phyloP scores from a whole-genome alignment of 2,329 filamentous ascomycete species.

The Ophiosphaerella herpotricha region DNA sequence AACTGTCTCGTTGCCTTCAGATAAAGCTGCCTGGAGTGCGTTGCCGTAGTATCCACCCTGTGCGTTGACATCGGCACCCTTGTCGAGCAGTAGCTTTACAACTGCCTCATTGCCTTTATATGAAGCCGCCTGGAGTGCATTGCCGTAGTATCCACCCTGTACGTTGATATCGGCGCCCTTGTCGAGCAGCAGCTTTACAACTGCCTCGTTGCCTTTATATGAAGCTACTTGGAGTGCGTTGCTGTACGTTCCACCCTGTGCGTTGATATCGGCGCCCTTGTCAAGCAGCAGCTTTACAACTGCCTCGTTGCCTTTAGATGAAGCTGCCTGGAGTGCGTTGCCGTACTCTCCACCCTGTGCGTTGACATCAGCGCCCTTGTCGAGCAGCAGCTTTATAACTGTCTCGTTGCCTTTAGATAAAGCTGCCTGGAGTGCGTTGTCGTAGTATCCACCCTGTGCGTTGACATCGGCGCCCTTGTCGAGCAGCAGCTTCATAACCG shows the following conservation, averaged over 20 bases:
- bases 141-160: too few relatives aligned
- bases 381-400: constrained; percentile 12
- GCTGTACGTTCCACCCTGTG: too few relatives aligned
- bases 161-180: too few relatives aligned
- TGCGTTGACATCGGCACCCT: too few relatives aligned
- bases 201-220: too few relatives aligned
- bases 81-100: not conserved
- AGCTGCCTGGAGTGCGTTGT: not conserved
- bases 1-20: not conserved
- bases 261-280: too few relatives aligned
- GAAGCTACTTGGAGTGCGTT: too few relatives aligned
- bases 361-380: constrained; percentile 6
- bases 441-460: not conserved
- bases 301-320: constrained; percentile 13
- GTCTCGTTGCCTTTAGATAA: not conserved
- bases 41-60: not conserved
- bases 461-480: not conserved
- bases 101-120: not conserved
- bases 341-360: not conserved
- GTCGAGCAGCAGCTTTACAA: too few relatives aligned
- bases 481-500: not conserved
- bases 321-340: constrained; percentile 23
- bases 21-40: constrained; percentile 11
- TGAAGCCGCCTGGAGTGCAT: too few relatives aligned
- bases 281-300: constrained; percentile 22